Percentiles rank a stretch among this genome's conserved stretches.
Evolutionary conservation across 2,329 filamentous ascomycete species (phyloP).

Genomic region (Rutstroemia sp.): DNA sequence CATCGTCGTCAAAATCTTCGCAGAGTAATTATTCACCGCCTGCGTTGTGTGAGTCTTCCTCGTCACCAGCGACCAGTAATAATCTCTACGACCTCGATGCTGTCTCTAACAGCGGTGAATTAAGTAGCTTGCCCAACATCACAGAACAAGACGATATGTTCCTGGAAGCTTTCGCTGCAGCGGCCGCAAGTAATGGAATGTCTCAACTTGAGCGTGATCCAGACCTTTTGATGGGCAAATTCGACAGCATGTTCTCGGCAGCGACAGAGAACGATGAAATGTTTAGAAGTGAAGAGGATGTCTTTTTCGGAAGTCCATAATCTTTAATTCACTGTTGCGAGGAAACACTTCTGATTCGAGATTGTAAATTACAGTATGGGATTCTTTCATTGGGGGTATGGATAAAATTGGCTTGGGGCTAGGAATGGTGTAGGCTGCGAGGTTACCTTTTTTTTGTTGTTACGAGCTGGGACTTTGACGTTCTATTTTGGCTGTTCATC

Average conservation of each 20-base stretch:
- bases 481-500: neutral
- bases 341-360: slow-evolving; percentile 1
- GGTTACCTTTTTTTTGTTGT: neutral
- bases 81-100: slow-evolving; percentile 27
- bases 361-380: slow-evolving; percentile 2
- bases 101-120: slow-evolving; percentile 19
- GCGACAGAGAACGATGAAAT: slow-evolving; percentile 16
- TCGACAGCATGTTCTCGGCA: slow-evolving; percentile 24
- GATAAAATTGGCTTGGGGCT: slow-evolving; percentile 1
- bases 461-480: neutral
- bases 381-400: neutral
- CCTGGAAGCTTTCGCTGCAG: slow-evolving; percentile 27
- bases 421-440: neutral
- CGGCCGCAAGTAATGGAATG: slow-evolving; percentile 15
- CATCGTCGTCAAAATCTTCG: slow-evolving; percentile 43
- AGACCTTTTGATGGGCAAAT: slow-evolving; percentile 27
- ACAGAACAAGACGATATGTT: slow-evolving; percentile 31
- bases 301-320: slow-evolving; percentile 29
- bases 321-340: neutral
- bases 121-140: slow-evolving; percentile 19
- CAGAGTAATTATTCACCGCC: slow-evolving; percentile 48
- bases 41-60: slow-evolving; percentile 53
- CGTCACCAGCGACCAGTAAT: slow-evolving; percentile 38
- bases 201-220: slow-evolving; percentile 26
- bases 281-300: slow-evolving; percentile 24